These are phyloP conservation scores for Aspergillus sp. DNA, from an alignment of 2,329 filamentous ascomycete genomes.

Conservation along the genomic window DNA sequence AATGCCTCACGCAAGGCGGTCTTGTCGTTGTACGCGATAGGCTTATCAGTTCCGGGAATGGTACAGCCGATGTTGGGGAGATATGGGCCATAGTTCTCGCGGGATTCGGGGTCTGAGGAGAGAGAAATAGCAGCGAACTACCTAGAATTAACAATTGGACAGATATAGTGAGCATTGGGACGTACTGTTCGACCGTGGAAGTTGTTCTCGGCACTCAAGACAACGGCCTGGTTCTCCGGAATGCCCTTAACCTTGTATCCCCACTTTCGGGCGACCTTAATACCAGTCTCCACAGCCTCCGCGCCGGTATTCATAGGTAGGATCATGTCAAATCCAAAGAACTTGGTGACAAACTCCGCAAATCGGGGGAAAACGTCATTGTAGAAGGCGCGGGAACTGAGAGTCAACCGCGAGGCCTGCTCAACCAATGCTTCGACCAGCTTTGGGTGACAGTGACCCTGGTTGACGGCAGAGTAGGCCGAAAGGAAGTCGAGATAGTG, in stretches of 20 bases:
- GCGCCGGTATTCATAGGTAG: constrained; percentile 97
- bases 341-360: constrained; percentile 80
- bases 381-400: constrained; percentile 93
- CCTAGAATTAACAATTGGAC: background rate
- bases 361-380: constrained; percentile 97
- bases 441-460: constrained; percentile 96
- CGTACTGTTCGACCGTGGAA: constrained; percentile 92
- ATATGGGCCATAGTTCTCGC: constrained; percentile 95
- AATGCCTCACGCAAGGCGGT: constrained; percentile 72
- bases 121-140: constrained; percentile 92
- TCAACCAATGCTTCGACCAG: constrained; percentile 83
- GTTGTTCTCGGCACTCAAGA: constrained; percentile 82
- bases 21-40: constrained; percentile 81
- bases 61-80: constrained; percentile 77
- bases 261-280: constrained; percentile 97
- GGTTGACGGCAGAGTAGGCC: constrained; percentile 95
- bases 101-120: constrained; percentile 90
- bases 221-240: constrained; percentile 70
- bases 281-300: constrained; percentile 89
- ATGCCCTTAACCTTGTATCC: constrained; percentile 95
- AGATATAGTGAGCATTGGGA: constrained; percentile 10
- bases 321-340: constrained; percentile 96
- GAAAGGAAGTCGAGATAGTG: constrained; percentile 98
- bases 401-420: constrained; percentile 80
- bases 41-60: constrained; percentile 66